A percentile compares a stretch with the other conserved stretches of the same genome.
These are phyloP conservation scores for Mucor piriformis DNA, from an alignment of 371 early-diverging fungal genomes.

Conservation along the genomic window DNA sequence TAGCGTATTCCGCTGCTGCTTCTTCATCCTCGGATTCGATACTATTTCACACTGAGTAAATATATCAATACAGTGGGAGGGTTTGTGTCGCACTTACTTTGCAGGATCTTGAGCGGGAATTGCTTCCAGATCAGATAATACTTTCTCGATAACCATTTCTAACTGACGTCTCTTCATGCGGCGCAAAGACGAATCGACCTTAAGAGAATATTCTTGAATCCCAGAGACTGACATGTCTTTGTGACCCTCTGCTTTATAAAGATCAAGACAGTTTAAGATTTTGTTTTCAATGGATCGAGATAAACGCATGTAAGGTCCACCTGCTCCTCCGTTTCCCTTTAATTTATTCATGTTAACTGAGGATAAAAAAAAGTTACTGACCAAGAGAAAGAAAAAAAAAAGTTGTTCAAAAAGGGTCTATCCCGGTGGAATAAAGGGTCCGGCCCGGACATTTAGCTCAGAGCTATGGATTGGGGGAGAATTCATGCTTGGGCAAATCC, in stretches of 20 bases:
- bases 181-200: slow-evolving; percentile 47
- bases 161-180: slow-evolving; percentile 53
- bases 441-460: slow-evolving; percentile 12
- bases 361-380: not conserved
- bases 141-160: slow-evolving; percentile 52
- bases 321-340: slow-evolving; percentile 15
- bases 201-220: slow-evolving; percentile 52
- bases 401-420: not conserved
- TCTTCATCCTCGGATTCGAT: slow-evolving; percentile 31
- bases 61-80: not conserved
- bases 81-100: not conserved
- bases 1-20: slow-evolving; percentile 44
- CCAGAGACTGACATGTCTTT: slow-evolving; percentile 29
- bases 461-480: not conserved
- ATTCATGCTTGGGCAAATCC: not conserved
- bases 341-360: slow-evolving; percentile 11
- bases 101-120: not conserved
- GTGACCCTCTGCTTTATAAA: slow-evolving; percentile 40
- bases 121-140: slow-evolving; percentile 10
- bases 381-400: slow-evolving; percentile 8
- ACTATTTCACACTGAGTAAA: not conserved
- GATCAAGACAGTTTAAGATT: slow-evolving; percentile 25
- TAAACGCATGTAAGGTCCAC: slow-evolving; percentile 31
- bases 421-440: not conserved
- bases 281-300: slow-evolving; percentile 34